phyloP scores from a whole-genome alignment of 1,284 basidiomycete species.

The Boletellus dicymbophilus region DNA sequence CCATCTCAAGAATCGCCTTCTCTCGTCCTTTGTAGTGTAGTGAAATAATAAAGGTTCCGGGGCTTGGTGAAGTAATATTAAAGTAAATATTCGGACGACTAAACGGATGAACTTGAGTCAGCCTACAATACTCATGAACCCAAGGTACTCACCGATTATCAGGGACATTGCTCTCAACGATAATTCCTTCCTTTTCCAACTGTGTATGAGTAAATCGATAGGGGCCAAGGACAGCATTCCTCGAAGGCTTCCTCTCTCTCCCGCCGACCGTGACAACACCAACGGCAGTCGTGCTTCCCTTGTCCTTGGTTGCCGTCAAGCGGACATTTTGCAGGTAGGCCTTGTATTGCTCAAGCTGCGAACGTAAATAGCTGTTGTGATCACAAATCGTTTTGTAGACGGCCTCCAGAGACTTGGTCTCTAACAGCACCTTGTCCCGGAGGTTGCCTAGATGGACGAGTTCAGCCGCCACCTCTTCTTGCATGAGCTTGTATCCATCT shows the following conservation, averaged over 20 bases:
- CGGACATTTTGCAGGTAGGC: conserved; percentile 98
- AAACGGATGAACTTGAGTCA: conserved; percentile 7
- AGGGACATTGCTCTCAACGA: conserved; percentile 97
- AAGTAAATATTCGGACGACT: conserved; percentile 98
- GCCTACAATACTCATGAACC: neutral
- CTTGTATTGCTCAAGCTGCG: conserved; percentile 99
- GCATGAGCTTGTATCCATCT: conserved; percentile 93
- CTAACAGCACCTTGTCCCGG: conserved; percentile 92
- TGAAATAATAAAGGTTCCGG: conserved; percentile 98
- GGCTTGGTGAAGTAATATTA: conserved; percentile 96
- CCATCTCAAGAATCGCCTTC: conserved; percentile 99
- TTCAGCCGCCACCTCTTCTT: conserved; percentile 95
- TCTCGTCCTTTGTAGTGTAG: conserved; percentile 99
- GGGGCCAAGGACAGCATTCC: conserved; percentile 89
- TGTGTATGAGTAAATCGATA: conserved; percentile 98
- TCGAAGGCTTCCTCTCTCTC: conserved; percentile 92
- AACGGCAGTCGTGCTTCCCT: conserved; percentile 82
- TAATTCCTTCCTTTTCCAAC: conserved; percentile 99
- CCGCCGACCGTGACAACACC: conserved; percentile 96
- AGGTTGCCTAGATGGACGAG: conserved; percentile 96
- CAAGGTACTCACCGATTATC: conserved; percentile 79
- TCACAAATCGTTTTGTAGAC: conserved; percentile 99
- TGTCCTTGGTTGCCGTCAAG: conserved; percentile 85
- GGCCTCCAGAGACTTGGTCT: conserved; percentile 90
- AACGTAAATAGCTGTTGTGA: conserved; percentile 96